Percentiles rank a stretch among this genome's conserved stretches.
phyloP scores from a whole-genome alignment of 2,329 filamentous ascomycete species.

The Tolypocladium amazonense region DNA sequence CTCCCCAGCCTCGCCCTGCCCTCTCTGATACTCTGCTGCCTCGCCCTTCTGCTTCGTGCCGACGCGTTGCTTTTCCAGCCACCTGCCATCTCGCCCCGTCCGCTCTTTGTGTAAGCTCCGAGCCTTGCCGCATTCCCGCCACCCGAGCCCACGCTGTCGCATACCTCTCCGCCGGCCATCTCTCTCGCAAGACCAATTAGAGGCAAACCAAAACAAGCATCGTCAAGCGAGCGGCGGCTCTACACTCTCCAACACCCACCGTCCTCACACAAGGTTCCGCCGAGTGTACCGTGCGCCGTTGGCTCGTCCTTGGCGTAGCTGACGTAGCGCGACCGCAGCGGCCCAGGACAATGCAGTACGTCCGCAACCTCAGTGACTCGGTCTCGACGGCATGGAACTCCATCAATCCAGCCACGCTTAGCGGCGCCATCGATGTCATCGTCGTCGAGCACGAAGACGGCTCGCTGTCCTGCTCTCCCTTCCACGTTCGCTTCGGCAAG shows the following conservation, averaged over 20 bases:
- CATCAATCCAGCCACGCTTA: constrained; percentile 94
- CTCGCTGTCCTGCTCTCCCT: constrained; percentile 80
- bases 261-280: neutral
- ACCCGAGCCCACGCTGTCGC: neutral
- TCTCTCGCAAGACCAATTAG: neutral
- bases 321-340: constrained; percentile 2
- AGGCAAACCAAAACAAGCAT: neutral
- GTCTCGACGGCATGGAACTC: constrained; percentile 99
- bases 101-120: neutral
- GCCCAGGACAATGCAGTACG: constrained; percentile 78
- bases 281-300: neutral
- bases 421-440: constrained; percentile 96
- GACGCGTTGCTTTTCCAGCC: neutral
- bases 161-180: neutral
- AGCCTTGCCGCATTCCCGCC: neutral
- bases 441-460: constrained; percentile 96
- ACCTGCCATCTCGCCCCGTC: neutral
- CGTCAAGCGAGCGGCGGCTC: neutral
- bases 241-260: neutral
- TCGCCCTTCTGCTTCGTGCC: neutral
- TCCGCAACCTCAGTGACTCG: constrained; percentile 85
- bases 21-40: neutral
- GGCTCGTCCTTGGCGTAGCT: neutral
- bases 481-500: constrained; percentile 98
- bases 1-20: neutral